These are phyloP conservation scores for Acanthamoeba culbertsoni DNA, from an alignment of 208 protist genomes.

Conservation along the genomic window DNA sequence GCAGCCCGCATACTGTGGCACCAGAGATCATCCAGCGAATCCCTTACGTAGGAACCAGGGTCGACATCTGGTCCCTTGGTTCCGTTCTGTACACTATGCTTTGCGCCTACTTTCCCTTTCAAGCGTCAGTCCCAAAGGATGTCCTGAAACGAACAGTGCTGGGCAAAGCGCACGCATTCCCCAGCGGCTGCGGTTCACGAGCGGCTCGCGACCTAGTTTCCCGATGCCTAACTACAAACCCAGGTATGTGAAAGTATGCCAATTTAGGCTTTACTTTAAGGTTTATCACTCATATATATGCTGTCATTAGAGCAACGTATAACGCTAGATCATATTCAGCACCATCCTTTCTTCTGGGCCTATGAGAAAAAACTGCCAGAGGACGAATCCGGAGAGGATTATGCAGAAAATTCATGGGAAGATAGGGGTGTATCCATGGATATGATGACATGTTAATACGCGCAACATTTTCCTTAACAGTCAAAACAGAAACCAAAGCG, in stretches of 20 bases:
- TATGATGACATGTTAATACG: not conserved
- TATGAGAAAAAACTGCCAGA: not conserved
- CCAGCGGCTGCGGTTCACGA: not conserved
- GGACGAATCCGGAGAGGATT: not conserved
- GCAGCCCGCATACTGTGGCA: conserved; percentile 93
- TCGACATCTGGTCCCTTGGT: conserved; percentile 96
- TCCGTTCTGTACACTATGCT: conserved; percentile 98
- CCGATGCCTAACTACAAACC: not conserved
- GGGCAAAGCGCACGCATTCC: conserved; percentile 29
- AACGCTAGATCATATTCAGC: not conserved
- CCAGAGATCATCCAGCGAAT: conserved; percentile 84
- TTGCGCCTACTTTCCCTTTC: conserved; percentile 95
- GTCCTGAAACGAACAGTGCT: not conserved
- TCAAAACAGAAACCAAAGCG: no score
- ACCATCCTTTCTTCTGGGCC: conserved; percentile 35
- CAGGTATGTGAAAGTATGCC: not conserved
- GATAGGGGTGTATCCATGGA: not conserved
- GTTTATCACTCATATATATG: no score
- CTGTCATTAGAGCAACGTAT: not conserved
- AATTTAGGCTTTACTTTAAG: not conserved
- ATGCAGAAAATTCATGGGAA: not conserved
- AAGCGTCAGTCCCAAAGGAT: not conserved
- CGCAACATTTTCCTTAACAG: not conserved
- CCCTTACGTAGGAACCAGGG: conserved; percentile 89
- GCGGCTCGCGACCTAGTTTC: conserved; percentile 1